These are phyloP conservation scores for Yamagishiella unicocca DNA, from an alignment of 139 green algal species.

Conservation along the genomic window DNA sequence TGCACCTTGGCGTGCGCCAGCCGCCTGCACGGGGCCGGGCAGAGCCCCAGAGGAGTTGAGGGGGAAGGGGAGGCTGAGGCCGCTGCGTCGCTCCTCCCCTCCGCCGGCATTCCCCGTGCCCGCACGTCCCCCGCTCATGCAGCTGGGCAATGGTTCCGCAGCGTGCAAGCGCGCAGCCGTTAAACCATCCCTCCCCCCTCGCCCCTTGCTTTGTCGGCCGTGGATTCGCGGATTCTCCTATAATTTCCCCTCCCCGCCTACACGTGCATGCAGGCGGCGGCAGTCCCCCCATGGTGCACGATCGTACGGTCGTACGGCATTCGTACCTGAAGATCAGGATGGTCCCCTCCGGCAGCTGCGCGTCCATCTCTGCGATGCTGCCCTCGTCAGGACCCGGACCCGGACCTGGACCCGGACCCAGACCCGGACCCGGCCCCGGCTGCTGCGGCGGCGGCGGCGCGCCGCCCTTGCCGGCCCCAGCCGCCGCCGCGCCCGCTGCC, in stretches of 20 bases:
- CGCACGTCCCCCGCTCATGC: no score
- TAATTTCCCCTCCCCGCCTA: no score
- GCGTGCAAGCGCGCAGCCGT: no score
- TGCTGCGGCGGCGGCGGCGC: neutral
- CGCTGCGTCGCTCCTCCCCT: no score
- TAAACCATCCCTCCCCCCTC: no score
- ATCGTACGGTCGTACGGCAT: no score
- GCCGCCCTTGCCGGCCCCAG: neutral
- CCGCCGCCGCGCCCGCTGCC: neutral
- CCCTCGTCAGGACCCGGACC: slow-evolving; percentile 62
- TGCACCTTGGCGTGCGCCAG: slow-evolving; percentile 78
- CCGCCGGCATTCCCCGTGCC: no score
- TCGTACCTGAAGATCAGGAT: slow-evolving; percentile 84
- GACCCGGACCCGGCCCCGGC: neutral
- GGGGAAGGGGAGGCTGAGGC: neutral
- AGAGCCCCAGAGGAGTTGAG: neutral
- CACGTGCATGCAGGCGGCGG: no score
- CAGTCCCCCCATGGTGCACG: no score
- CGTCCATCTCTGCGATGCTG: slow-evolving; percentile 74
- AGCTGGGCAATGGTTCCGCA: no score
- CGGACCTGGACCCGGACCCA: slow-evolving; percentile 36
- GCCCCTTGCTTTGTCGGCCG: no score
- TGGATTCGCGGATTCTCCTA: no score
- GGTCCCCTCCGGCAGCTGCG: slow-evolving; percentile 76
- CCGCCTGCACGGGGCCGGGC: slow-evolving; percentile 50